phyloP scores from a whole-genome alignment of 345 rosid species.

The Barbarea vulgaris region DNA sequence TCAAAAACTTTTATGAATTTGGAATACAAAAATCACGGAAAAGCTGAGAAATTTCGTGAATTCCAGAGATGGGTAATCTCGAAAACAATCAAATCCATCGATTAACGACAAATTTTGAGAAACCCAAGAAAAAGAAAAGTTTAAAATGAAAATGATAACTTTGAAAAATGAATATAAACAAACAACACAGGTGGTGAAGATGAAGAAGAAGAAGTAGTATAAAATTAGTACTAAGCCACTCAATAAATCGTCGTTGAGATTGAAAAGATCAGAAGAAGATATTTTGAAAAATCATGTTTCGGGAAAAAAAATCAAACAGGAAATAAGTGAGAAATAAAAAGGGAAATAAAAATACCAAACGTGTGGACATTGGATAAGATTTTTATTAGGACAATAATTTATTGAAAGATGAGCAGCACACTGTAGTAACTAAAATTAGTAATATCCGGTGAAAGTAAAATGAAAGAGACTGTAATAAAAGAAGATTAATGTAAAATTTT shows the following conservation, averaged over 20 bases:
- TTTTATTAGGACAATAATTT: conserved; percentile 21
- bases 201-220: conserved; percentile 2
- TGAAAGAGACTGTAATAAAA: conserved; percentile 1
- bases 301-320: too few relatives aligned
- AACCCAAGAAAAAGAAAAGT: conserved; percentile 21
- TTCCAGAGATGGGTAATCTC: conserved; percentile 40
- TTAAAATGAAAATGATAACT: not conserved
- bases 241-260: conserved; percentile 9
- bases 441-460: not conserved
- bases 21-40: conserved; percentile 17
- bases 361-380: conserved; percentile 36
- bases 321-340: not conserved
- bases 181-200: not conserved
- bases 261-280: conserved; percentile 27
- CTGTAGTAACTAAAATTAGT: not conserved
- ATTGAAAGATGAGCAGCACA: not conserved
- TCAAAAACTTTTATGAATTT: conserved; percentile 14
- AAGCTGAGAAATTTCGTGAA: conserved; percentile 21
- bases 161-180: conserved; percentile 23
- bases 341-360: not conserved
- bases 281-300: conserved; percentile 21
- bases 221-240: conserved; percentile 14
- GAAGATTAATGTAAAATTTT: not conserved
- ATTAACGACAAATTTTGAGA: conserved; percentile 31
- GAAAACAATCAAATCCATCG: conserved; percentile 28